Conservation (phyloP, 1,139 yeast genomes). For the Hyphopichia buzzinii region DNA sequence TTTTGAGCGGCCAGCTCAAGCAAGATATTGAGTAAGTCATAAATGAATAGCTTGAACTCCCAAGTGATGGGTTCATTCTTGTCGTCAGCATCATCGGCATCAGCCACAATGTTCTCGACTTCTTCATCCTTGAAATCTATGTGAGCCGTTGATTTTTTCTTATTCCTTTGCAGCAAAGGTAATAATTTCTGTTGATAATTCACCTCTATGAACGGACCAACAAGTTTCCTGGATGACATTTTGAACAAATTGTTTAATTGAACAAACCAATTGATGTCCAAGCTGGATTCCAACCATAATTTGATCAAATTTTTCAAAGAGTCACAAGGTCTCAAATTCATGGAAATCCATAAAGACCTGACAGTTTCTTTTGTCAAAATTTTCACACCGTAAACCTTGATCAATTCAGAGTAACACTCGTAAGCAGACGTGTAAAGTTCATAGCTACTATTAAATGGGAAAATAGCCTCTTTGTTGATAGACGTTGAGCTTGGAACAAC, state of each 20-base stretch:
- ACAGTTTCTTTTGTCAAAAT: conserved; percentile 36
- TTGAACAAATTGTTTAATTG: conserved; percentile 39
- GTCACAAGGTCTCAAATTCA: conserved; percentile 41
- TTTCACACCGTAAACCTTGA: conserved; percentile 37
- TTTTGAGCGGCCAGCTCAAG: conserved; percentile 43
- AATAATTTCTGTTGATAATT: conserved; percentile 42
- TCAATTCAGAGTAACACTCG: conserved; percentile 38
- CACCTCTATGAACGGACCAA: conserved; percentile 37
- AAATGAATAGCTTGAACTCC: conserved; percentile 64
- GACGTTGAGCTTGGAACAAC: conserved; percentile 36
- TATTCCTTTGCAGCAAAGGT: conserved; percentile 45
- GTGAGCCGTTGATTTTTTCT: conserved; percentile 31
- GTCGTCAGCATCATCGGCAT: conserved; percentile 25
- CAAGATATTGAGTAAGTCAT: conserved; percentile 55
- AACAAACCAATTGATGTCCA: conserved; percentile 40
- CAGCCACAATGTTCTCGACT: conserved; percentile 42
- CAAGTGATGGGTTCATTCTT: conserved; percentile 66
- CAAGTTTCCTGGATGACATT: conserved; percentile 36
- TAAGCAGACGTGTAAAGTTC: conserved; percentile 37
- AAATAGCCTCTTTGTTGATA: conserved; percentile 30
- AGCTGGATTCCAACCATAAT: conserved; percentile 41
- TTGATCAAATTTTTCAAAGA: conserved; percentile 32
- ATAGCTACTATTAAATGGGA: conserved; percentile 41
- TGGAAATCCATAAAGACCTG: conserved; percentile 42
- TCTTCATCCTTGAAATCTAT: conserved; percentile 47